Evolutionary conservation across 2,329 filamentous ascomycete genomes (phyloP).

Genomic region (Fusarium chuoi): DNA sequence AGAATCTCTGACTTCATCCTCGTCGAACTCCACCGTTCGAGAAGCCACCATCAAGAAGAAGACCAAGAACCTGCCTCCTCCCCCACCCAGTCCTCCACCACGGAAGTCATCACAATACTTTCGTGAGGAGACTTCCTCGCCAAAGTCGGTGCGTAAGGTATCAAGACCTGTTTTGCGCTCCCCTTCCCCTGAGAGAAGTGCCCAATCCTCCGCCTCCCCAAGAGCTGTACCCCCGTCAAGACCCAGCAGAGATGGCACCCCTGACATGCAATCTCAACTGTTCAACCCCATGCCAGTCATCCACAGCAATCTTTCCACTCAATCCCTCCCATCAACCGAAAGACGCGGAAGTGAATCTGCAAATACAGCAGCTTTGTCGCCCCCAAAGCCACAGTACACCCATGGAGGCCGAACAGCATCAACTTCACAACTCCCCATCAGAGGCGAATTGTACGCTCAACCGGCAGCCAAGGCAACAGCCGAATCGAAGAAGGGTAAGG

Average conservation of each 20-base stretch:
- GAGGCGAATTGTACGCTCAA: conserved; percentile 31
- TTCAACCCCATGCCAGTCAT: conserved; percentile 64
- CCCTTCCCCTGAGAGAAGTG: conserved; percentile 48
- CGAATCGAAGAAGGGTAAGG: conserved; percentile 36
- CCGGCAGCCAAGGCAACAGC: conserved; percentile 9
- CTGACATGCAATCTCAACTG: conserved; percentile 67
- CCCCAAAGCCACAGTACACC: conserved; percentile 49
- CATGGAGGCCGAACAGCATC: conserved; percentile 46
- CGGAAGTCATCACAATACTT: conserved; percentile 71
- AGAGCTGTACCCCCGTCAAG: conserved; percentile 62
- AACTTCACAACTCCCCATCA: conserved; percentile 45
- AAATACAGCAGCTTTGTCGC: conserved; percentile 47
- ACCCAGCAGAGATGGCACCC: conserved; percentile 76
- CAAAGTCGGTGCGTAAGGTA: conserved; percentile 50
- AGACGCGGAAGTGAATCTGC: conserved; percentile 57
- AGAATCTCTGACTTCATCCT: conserved; percentile 78
- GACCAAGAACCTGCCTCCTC: conserved; percentile 56
- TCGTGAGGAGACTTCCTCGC: conserved; percentile 52
- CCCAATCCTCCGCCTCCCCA: conserved; percentile 42
- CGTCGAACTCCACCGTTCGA: conserved; percentile 75
- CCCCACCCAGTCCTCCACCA: conserved; percentile 69
- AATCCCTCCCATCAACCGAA: conserved; percentile 56
- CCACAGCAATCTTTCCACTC: conserved; percentile 68
- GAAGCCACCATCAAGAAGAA: conserved; percentile 58
- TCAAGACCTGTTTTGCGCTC: conserved; percentile 46